Evolutionary conservation across 495 filamentous ascomycete genomes (phyloP), one percentile per base, ranked within the genome.

Genomic region (Hypoxylon fuscum): DNA sequence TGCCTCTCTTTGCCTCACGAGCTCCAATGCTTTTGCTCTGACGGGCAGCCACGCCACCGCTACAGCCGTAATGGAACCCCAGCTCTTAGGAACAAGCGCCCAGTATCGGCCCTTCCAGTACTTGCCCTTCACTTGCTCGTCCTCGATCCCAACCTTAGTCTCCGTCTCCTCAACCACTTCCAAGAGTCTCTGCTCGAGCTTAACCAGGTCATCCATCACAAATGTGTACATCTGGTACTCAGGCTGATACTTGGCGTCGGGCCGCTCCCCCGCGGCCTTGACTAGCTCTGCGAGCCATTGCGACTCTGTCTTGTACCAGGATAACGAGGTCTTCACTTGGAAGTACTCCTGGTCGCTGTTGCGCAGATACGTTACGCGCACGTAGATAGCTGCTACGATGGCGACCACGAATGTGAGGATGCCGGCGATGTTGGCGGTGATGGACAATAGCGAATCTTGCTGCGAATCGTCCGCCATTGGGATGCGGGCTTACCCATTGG

Each of bases 1-100:
- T 20, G 73, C 77, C 14, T 74, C 75, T 35, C 76, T 58, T 12
- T 84, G 70, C 27, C 79, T 81, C 15, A 86, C 74, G 10, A 81
- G 65, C 59, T 84, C 80, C 54, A 77, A 52, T 7, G 69, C 72
- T 40, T 74, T 74, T 9, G 57, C 55, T 31, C 75, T 62, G 5
- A 73, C 69, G 0, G 62, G 68, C 34, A 74, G 20, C 75, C 74
- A 76, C 15, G 60, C 66, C 37, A 76, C 52, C 29, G 74, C 69
- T 41, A 75, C 66, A 43, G 55, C 53, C 12, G 65, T 73, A 41
- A 55, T 58, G n/a, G 59, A 59, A 1, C 71, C 40, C 64, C 65
- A 67, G 11, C 55, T 44, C 6, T 43, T 55, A 14, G 74, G 70
- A 25, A 76, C 55, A 10, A 68, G 29, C 4, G 69, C 62, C 71